Percentiles rank a stretch among this genome's conserved stretches.
Evolutionary conservation across 768 basidiomycete species (phyloP).

Genomic region (Tricholoma bakamatsutake): DNA sequence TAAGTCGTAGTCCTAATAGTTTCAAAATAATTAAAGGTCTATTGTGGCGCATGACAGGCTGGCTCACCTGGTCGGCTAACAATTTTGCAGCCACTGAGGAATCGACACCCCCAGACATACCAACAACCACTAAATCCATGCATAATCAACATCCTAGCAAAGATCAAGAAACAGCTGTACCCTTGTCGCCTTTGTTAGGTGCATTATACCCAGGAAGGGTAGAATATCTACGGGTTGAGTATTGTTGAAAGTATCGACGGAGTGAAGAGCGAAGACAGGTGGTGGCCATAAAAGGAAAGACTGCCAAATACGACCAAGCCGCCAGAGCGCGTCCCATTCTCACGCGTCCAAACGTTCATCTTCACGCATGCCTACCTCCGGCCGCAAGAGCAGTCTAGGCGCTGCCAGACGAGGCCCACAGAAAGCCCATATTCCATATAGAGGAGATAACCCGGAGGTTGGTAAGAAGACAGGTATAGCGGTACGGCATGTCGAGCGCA

Average conservation of each 20-base stretch:
- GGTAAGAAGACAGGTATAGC: conserved; percentile 79
- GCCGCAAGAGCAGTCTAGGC: conserved; percentile 42
- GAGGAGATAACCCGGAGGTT: conserved; percentile 69
- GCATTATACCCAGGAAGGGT: conserved; percentile 4
- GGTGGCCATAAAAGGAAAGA: conserved; percentile 11
- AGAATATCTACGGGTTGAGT: conserved; percentile 7
- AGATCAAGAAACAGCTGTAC: conserved; percentile 6
- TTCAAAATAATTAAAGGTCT: not conserved
- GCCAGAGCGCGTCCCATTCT: conserved; percentile 19
- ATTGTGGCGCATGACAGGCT: not conserved
- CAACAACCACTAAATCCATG: conserved; percentile 64
- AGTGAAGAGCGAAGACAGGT: conserved; percentile 4
- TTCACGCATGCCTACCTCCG: conserved; percentile 34
- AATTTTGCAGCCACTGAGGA: conserved; percentile 85
- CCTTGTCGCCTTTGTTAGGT: conserved; percentile 27
- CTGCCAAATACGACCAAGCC: conserved; percentile 19
- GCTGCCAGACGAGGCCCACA: conserved; percentile 48
- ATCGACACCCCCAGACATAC: conserved; percentile 96
- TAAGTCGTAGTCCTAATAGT: conserved; percentile 64
- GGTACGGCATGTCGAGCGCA: conserved; percentile 61
- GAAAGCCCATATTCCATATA: conserved; percentile 70
- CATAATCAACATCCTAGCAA: not conserved
- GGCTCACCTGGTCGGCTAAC: conserved; percentile 56
- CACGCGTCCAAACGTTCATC: conserved; percentile 4
- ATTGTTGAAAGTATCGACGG: conserved; percentile 12